Percentiles rank a stretch among this genome's conserved stretches.
Conservation (phyloP, 169 alveolate genomes). For the Babesia microti region DNA sequence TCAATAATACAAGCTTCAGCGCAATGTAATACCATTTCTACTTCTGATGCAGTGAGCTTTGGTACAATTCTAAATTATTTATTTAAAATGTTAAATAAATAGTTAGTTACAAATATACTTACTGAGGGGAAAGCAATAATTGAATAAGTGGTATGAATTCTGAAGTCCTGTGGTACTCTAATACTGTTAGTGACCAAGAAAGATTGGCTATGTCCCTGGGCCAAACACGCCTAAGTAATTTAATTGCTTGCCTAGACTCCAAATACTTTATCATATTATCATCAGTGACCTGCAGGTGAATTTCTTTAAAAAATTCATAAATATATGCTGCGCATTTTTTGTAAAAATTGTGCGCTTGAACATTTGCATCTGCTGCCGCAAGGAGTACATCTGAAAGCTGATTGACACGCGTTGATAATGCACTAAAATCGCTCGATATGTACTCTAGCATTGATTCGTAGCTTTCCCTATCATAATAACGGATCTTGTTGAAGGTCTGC, state of each 20-base stretch:
- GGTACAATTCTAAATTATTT: no score
- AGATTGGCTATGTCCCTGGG: slow-evolving; percentile 35
- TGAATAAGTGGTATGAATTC: slow-evolving; percentile 18
- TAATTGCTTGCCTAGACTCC: background rate
- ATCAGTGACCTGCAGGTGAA: slow-evolving; percentile 4
- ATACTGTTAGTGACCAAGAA: slow-evolving; percentile 33
- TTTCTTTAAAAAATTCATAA: background rate
- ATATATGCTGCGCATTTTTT: slow-evolving; percentile 14
- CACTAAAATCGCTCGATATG: slow-evolving; percentile 17
- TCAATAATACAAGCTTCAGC: no score
- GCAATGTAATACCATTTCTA: no score
- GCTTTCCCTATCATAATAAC: slow-evolving; percentile 32
- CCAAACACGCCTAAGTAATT: slow-evolving; percentile 17
- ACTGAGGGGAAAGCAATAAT: slow-evolving; percentile 9
- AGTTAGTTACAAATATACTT: background rate
- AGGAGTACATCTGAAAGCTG: slow-evolving; percentile 28
- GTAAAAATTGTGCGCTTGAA: slow-evolving; percentile 15
- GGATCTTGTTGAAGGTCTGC: slow-evolving; percentile 41
- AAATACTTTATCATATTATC: slow-evolving; percentile 11
- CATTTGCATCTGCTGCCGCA: slow-evolving; percentile 48
- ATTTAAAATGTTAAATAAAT: no score
- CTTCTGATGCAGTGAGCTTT: no score
- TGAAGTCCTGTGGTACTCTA: slow-evolving; percentile 23
- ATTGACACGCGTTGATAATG: slow-evolving; percentile 12
- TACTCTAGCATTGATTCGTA: slow-evolving; percentile 12